Evolutionary conservation across 768 basidiomycete genomes (phyloP), one percentile per base, ranked within the genome.

Genomic region (Collybia nuda): DNA sequence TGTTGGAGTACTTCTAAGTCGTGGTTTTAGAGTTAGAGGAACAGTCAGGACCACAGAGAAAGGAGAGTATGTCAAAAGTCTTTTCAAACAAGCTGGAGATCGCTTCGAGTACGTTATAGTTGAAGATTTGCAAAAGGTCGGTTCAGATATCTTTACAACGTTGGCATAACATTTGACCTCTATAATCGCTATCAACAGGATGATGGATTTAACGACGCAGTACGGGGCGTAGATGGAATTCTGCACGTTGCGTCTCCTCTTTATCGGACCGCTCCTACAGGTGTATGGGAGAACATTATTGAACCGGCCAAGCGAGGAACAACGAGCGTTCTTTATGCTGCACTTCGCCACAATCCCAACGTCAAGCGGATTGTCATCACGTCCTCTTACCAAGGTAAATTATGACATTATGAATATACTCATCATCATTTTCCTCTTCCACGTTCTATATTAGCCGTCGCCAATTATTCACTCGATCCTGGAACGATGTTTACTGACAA

Each of bases 341-440:
- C 48, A 4, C 17, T 50, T 1, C 19, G 24, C 8, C 17, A 42
- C 18, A 40, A 40, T 17, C 42, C 37, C 1, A 11, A n/a, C 12
- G 28, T 46, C 44, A 44, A 45, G 21, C 17, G 50, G 22, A 24
- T 51, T n/a, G 50, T 45, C 22, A 45, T 51, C 19, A 50, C 48
- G 5, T 50, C 44, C 9, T 46, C 44, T 12, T 46, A 28, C 17
- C 19, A 24, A n/a, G 44, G 44, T 46, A 32, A 21, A 32, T n/a
- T 18, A 24, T 5, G 15, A 5, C 23, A 3, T 24, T 19, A 2
- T 40, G 40, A 19, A 21, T 32, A 17, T 12, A 3, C 15, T n/a
- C 6, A 32, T 26, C n/a, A 5, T 15, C 17, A 29, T 12, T 15
- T 18, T 14, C 21, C 9, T 24, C 23, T 11, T 15, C 26, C 18